phyloP scores from a whole-genome alignment of 345 rosid species.

The Citrus maxima region DNA sequence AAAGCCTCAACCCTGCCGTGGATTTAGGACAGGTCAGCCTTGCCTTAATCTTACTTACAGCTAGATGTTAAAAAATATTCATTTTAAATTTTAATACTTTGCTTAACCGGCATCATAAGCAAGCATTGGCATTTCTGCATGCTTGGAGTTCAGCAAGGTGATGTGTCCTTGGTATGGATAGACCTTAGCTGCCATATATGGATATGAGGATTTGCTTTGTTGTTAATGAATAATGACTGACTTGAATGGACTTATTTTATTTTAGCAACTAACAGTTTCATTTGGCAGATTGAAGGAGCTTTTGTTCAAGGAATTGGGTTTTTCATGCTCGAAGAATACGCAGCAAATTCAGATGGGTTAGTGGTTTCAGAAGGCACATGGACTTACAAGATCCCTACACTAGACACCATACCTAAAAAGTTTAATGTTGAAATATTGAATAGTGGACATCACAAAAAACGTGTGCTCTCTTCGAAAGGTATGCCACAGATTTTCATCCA shows the following conservation, averaged over 20 bases:
- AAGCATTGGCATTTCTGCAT: neutral
- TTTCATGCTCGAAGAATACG: conserved; percentile 89
- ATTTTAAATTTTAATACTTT: neutral
- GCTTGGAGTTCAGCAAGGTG: conserved; percentile 26
- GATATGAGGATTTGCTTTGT: neutral
- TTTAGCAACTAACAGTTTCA: neutral
- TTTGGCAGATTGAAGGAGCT: conserved; percentile 86
- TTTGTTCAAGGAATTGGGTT: conserved; percentile 94
- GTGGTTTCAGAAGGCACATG: conserved; percentile 78
- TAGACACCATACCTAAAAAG: conserved; percentile 74
- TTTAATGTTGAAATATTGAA: conserved; percentile 72
- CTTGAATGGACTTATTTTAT: neutral
- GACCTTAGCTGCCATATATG: neutral
- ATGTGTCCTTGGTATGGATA: conserved; percentile 21
- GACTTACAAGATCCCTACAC: conserved; percentile 80
- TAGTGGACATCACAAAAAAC: conserved; percentile 73
- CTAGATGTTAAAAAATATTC: neutral
- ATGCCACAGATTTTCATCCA: neutral
- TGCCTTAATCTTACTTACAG: neutral
- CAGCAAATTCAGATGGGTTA: conserved; percentile 70
- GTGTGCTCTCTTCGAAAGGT: conserved; percentile 94
- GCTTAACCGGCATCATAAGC: conserved; percentile 1
- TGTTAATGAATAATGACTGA: neutral
- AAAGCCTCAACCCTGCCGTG: conserved; percentile 94
- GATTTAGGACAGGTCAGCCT: conserved; percentile 91